These are phyloP conservation scores for Hylodesmum podocarpum DNA, from an alignment of 306 rosid species.

Conservation along the genomic window DNA sequence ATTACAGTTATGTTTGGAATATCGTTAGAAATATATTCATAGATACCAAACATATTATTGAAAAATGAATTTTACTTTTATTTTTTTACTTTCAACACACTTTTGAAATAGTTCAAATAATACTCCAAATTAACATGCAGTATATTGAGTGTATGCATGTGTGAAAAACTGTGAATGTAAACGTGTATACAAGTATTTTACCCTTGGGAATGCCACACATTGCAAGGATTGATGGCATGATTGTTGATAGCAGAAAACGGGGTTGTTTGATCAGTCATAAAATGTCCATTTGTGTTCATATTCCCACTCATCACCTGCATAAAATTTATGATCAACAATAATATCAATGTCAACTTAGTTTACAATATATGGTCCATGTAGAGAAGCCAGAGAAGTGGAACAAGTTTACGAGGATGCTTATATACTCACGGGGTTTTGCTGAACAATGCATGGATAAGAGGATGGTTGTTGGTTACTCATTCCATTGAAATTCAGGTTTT, in stretches of 20 bases:
- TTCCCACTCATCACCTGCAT: background rate
- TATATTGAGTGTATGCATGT: too few species aligned
- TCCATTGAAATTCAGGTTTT: background rate
- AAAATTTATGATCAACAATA: background rate
- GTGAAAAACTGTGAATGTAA: background rate
- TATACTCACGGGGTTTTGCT: slow-evolving; percentile 13
- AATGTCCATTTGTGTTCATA: background rate
- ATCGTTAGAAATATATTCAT: too few species aligned
- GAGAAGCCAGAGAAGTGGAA: background rate
- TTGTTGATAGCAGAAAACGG: background rate
- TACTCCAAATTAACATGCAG: too few species aligned
- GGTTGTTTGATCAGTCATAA: background rate
- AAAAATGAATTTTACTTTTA: too few species aligned
- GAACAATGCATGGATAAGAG: background rate
- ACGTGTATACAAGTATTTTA: background rate
- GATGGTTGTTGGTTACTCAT: background rate
- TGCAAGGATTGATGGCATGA: background rate
- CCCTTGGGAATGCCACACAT: background rate
- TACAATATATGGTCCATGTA: background rate
- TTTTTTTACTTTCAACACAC: too few species aligned
- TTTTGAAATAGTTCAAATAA: too few species aligned
- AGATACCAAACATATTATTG: too few species aligned
- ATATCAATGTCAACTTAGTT: background rate
- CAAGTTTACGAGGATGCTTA: background rate
- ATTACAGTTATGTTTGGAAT: too few species aligned